Evolutionary conservation across 2,329 filamentous ascomycete species (phyloP), one percentile per base, ranked within the genome.

Genomic region (Rhinocladiella mackenziei): DNA sequence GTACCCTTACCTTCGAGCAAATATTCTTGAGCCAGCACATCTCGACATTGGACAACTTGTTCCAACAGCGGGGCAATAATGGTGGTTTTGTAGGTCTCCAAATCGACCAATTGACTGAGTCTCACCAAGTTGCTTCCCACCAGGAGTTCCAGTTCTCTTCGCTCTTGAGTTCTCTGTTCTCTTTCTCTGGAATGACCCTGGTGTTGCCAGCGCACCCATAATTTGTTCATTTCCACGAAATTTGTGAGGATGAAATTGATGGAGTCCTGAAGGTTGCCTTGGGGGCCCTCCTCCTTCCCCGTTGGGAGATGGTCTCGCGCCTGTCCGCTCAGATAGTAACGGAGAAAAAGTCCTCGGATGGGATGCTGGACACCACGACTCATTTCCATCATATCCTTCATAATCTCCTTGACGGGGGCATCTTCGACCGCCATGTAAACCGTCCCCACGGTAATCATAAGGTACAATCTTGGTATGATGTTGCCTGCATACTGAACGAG

Each of bases 341-440:
- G 83, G 60, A 98, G 71, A 65, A 98, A 98, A 43, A 98, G 75
- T 13, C 92, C 92, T 45, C 92, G 86, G 52, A 96, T 89, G 11
- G 92, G 92, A 67, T 98, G 92, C 62, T 98, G 92, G 15, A 98
- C 89, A 44, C 92, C 92, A 53, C 92, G 80, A 68, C 89, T 97
- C 92, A 98, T 98, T 68, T 98, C 92, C 92, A 98, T 98, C 92
- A 98, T 98, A 67, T 98, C 92, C 70, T 98, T 98, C 92, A 98
- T 98, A 52, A 98, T 88, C 73, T 98, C 92, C 71, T 98, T 98
- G 57, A 98, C 92, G 1, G 92, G 92, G 46, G 94, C 92, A 75
- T 97, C 92, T 60, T 92, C 86, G 62, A 98, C 94, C 18, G 87
- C 84, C 92, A 98, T 98, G 73, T 98, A 98, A 36, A 95, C 94